Evolutionary conservation across 179 eudicot species (phyloP), one percentile per base, ranked within the genome.

Genomic region (Drosera spatulata): DNA sequence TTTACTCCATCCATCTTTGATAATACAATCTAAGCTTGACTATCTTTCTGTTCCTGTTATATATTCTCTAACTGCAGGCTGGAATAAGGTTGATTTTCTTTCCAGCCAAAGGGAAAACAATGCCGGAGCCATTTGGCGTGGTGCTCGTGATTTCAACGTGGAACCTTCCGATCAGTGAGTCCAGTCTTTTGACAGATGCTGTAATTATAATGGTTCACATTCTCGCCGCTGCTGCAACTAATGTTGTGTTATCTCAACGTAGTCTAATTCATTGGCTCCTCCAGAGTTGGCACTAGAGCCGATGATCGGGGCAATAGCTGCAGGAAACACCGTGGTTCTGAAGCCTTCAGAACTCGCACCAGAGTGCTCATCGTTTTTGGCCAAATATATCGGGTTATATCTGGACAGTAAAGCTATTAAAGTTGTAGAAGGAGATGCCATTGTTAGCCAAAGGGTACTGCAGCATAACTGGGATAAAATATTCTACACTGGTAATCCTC

Each of bases 381-480:
- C 87, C 4, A 73, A 75, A 2, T 72, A 60, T 12, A 69, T 86
- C 57, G 96, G 96, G 8, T 58, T 42, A 52, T 93, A 86, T 67
- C 69, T 93, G 69, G 96, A 89, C 58, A 50, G 11, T 22, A 57
- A 64, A 53, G 99, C 99, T 52, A 55, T 93, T 33, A 86, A 77
- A 73, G 85, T 93, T 62, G 55, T 89, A 54, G 85, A 89, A 81
- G 99, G 96, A 46, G 99, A 87, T 11, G 3, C 57, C 2, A 71
- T 71, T 3, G 64, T 73, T 22, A 70, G 84, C 15, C 79, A 81
- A 53, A 66, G 70, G 49, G 79, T 93, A 47, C 61, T 93, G 57
- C 76, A 83, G 60, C 76, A 78, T 47, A 80, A 74, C 72, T 93
- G 99, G 99, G 96, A 89, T 81, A 89, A 89, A 70, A 86, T 93